These are phyloP conservation scores for Byssothecium circinans DNA, from an alignment of 2,329 filamentous ascomycete genomes.

Conservation along the genomic window DNA sequence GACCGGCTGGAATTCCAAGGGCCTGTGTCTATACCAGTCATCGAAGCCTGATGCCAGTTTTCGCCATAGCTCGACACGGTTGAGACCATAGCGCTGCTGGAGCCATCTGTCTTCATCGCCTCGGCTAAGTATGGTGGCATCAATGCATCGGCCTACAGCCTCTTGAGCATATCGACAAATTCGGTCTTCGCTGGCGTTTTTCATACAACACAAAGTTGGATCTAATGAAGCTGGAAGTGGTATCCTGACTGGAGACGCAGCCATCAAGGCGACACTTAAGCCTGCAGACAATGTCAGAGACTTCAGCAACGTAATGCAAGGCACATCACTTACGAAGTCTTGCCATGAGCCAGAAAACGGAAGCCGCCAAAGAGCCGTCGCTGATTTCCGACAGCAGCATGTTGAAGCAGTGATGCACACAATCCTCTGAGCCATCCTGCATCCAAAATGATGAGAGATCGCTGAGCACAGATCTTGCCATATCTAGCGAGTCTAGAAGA, in stretches of 20 bases:
- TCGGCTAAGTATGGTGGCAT: constrained; percentile 22
- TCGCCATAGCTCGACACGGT: constrained; percentile 24
- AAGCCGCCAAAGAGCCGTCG: constrained; percentile 6
- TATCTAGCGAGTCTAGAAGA: constrained; percentile 8
- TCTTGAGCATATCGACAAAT: constrained; percentile 16
- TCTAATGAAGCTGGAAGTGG: constrained; percentile 13
- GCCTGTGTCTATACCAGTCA: constrained; percentile 24
- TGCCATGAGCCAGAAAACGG: constrained; percentile 20
- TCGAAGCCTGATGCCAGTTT: constrained; percentile 17
- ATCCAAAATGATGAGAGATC: constrained; percentile 16
- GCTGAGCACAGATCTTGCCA: constrained; percentile 3
- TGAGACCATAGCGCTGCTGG: constrained; percentile 21
- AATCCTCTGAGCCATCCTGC: background rate
- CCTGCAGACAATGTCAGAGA: constrained; percentile 14
- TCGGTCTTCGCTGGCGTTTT: background rate
- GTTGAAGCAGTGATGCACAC: constrained; percentile 4
- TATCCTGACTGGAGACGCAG: constrained; percentile 7
- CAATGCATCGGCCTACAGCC: constrained; percentile 21
- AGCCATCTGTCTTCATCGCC: constrained; percentile 24
- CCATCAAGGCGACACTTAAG: constrained; percentile 20
- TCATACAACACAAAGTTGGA: background rate
- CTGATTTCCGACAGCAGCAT: constrained; percentile 8
- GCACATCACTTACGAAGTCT: constrained; percentile 17
- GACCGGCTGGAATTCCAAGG: constrained; percentile 31
- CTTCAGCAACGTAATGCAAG: background rate